Base-by-base conservation (phyloP, 257 asterid genomes). In the Petrea volubilis region DNA sequence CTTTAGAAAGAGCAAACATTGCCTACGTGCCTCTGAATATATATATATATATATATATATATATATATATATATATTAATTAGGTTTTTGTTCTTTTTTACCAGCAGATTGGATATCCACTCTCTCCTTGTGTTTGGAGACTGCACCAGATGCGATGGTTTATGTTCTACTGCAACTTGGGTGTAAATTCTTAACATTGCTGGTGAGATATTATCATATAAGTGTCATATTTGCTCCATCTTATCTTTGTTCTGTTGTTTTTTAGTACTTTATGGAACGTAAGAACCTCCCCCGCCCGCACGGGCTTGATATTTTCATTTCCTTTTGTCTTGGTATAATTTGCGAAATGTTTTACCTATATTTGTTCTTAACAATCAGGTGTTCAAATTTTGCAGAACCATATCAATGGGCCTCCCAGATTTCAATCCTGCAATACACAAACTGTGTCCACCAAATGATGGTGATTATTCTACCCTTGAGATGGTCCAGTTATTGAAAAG, bases 21-120 rank as follows among this genome's bases (percentile, higher is more conserved):
- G 31, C 23, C 10, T 25, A 14, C 44, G 23, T 57, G 23, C 43
- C 46, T 71, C 58, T 64, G 70, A 72, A n/a, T n/a, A n/a, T n/a
- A n/a, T n/a, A n/a, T n/a, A n/a, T n/a, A n/a, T n/a, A n/a, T n/a
- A n/a, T n/a, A n/a, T n/a, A n/a, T n/a, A n/a, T n/a, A n/a, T n/a
- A n/a, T n/a, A n/a, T n/a, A n/a, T n/a, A n/a, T n/a, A n/a, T n/a
- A n/a, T n/a, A n/a, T n/a, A n/a, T n/a, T n/a, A n/a, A n/a, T n/a
- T n/a, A n/a, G n/a, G n/a, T n/a, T n/a, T 31, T 64, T 70, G 8
- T 24, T 70, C 36, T 64, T 64, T 46, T 51, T 69, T 15, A 25
- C 27, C 15, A 31, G 55, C 65, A 63, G 61, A 33, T 64, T 40
- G 44, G 53, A 44, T 43, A 14, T 36, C 41, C 62, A 17, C 53